Evolutionary conservation across 352 stramenopile species (phyloP).

Genomic region (Globisporangium spinosum): DNA sequence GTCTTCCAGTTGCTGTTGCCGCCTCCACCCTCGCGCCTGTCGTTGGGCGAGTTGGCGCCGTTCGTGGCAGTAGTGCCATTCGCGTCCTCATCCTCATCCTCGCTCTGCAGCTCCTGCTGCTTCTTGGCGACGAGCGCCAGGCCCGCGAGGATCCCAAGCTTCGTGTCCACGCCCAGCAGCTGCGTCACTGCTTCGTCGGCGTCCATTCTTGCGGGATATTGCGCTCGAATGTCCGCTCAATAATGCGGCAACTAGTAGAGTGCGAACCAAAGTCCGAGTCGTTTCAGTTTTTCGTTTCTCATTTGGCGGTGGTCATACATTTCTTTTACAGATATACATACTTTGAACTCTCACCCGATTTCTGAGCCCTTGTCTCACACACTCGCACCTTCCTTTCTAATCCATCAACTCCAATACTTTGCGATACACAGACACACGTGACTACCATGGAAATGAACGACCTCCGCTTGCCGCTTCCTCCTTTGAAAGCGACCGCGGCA

Average conservation of each 20-base stretch:
- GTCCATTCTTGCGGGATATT: background rate
- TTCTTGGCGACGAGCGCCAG: constrained; percentile 41
- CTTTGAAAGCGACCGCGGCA: background rate
- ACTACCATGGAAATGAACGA: background rate
- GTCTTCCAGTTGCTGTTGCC: constrained; percentile 1
- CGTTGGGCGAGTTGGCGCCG: background rate
- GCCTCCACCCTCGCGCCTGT: constrained; percentile 12
- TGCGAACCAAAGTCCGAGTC: background rate
- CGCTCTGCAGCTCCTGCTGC: constrained; percentile 25
- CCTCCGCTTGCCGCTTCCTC: background rate
- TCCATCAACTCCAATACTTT: background rate
- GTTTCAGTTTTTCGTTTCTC: background rate
- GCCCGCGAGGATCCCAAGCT: constrained; percentile 51
- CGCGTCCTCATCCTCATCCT: constrained; percentile 24
- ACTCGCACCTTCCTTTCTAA: background rate
- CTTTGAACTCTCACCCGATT: background rate
- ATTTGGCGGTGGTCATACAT: background rate
- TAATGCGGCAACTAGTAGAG: background rate
- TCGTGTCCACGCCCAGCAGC: constrained; percentile 39
- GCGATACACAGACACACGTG: background rate
- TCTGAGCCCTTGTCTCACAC: too few relatives aligned
- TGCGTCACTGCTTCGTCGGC: constrained; percentile 25
- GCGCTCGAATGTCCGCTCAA: background rate
- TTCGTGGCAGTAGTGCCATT: background rate
- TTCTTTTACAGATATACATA: background rate